phyloP scores from a whole-genome alignment of 257 asterid genomes.

The Gynochthodes officinalis region DNA sequence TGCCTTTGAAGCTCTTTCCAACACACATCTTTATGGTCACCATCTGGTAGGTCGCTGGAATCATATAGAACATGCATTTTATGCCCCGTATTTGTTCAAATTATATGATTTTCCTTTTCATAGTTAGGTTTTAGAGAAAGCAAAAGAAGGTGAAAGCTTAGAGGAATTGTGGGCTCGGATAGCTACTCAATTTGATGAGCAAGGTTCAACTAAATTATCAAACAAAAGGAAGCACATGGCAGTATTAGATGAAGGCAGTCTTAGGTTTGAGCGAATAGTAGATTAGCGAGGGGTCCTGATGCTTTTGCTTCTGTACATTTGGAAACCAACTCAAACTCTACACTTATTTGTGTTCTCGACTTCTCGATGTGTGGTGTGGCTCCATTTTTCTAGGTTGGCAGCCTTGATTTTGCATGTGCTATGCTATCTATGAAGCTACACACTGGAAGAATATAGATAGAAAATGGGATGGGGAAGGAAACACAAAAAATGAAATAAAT shows the following conservation, averaged over 20 bases:
- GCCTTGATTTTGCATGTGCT: background rate
- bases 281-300: background rate
- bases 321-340: background rate
- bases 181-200: too few relatives aligned
- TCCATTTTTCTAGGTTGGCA: constrained; percentile 2
- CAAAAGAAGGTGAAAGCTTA: constrained; percentile 91
- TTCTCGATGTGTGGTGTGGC: background rate
- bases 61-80: background rate
- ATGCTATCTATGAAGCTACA: background rate
- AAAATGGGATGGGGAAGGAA: too few relatives aligned
- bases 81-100: background rate
- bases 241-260: constrained; percentile 53
- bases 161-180: too few relatives aligned
- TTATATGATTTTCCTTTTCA: constrained; percentile 12
- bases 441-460: too few relatives aligned
- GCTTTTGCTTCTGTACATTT: background rate
- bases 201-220: too few relatives aligned
- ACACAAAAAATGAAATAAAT: too few relatives aligned
- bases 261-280: constrained; percentile 46
- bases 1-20: too few relatives aligned
- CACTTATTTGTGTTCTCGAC: too few relatives aligned
- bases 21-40: constrained; percentile 91
- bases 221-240: constrained; percentile 61
- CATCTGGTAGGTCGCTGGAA: constrained; percentile 58
- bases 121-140: constrained; percentile 81